phyloP scores from a whole-genome alignment of 352 stramenopile species.

The Pythium chondricola region DNA sequence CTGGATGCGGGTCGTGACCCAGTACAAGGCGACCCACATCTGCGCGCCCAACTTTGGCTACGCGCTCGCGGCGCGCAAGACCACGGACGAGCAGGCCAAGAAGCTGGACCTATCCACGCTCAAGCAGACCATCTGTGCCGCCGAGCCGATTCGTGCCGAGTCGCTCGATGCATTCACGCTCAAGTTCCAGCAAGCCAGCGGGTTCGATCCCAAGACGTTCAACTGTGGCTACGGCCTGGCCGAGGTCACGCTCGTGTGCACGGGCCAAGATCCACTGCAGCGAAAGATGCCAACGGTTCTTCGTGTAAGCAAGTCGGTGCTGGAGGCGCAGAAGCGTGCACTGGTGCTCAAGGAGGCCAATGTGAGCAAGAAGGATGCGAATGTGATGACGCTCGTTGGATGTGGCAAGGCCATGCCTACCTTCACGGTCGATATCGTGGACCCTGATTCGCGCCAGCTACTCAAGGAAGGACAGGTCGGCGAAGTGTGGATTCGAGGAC shows the following conservation, averaged over 20 bases:
- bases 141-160: slow-evolving; percentile 73
- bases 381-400: slow-evolving; percentile 59
- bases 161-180: slow-evolving; percentile 67
- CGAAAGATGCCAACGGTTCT: slow-evolving; percentile 57
- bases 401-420: slow-evolving; percentile 77
- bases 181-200: slow-evolving; percentile 44
- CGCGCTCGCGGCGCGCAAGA: slow-evolving; percentile 67
- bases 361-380: slow-evolving; percentile 23
- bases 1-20: slow-evolving; percentile 69
- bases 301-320: slow-evolving; percentile 46
- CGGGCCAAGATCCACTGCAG: slow-evolving; percentile 47
- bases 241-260: slow-evolving; percentile 78
- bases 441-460: slow-evolving; percentile 44
- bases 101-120: slow-evolving; percentile 56
- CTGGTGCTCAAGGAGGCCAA: slow-evolving; percentile 25
- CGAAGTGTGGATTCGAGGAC: slow-evolving; percentile 92
- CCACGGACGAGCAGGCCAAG: slow-evolving; percentile 47
- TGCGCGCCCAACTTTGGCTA: slow-evolving; percentile 82
- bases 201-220: slow-evolving; percentile 68
- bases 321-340: slow-evolving; percentile 52
- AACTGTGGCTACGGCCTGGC: slow-evolving; percentile 79
- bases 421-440: slow-evolving; percentile 62
- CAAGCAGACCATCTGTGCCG: slow-evolving; percentile 75
- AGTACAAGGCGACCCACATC: slow-evolving; percentile 75
- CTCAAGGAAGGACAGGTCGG: slow-evolving; percentile 61